A percentile compares a stretch with the other conserved stretches of the same genome.
phyloP scores from a whole-genome alignment of 2,329 filamentous ascomycete genomes.

The Lachnellula occidentalis region DNA sequence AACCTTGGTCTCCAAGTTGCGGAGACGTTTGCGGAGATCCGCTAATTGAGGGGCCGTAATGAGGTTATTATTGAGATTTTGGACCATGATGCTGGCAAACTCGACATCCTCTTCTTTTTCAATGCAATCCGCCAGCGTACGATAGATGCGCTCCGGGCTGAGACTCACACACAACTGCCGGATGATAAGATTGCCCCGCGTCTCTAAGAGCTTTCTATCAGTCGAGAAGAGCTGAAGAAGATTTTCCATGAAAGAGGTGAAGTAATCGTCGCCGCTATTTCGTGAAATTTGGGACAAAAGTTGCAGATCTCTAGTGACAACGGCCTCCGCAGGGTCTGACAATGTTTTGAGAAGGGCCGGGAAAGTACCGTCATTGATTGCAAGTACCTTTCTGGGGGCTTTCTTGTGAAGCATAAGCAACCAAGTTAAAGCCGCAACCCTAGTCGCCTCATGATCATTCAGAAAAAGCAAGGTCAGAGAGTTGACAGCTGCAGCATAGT shows the following conservation, averaged over 20 bases:
- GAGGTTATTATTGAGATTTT: constrained; percentile 97
- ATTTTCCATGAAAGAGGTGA: constrained; percentile 97
- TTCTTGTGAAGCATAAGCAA: constrained; percentile 96
- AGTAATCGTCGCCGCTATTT: constrained; percentile 96
- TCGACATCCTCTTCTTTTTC: constrained; percentile 98
- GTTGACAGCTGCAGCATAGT: constrained; percentile 91
- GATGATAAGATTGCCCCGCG: constrained; percentile 91
- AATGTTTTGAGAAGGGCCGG: constrained; percentile 92
- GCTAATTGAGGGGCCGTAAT: constrained; percentile 93
- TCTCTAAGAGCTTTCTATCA: constrained; percentile 84
- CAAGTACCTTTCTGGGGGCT: constrained; percentile 85
- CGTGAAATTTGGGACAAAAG: constrained; percentile 92
- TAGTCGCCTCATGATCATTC: constrained; percentile 93
- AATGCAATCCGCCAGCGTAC: constrained; percentile 90
- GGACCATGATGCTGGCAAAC: constrained; percentile 99
- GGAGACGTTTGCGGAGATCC: constrained; percentile 81
- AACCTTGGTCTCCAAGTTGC: constrained; percentile 84
- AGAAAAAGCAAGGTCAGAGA: constrained; percentile 89
- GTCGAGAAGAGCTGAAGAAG: constrained; percentile 92
- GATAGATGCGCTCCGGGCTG: constrained; percentile 91
- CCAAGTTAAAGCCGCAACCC: constrained; percentile 91
- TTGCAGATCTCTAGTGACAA: constrained; percentile 91
- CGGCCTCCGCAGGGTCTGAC: constrained; percentile 89
- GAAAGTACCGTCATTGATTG: constrained; percentile 96
- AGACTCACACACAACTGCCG: constrained; percentile 88